Conservation (phyloP, 208 protist species). For the Acanthamoeba triangularis region DNA sequence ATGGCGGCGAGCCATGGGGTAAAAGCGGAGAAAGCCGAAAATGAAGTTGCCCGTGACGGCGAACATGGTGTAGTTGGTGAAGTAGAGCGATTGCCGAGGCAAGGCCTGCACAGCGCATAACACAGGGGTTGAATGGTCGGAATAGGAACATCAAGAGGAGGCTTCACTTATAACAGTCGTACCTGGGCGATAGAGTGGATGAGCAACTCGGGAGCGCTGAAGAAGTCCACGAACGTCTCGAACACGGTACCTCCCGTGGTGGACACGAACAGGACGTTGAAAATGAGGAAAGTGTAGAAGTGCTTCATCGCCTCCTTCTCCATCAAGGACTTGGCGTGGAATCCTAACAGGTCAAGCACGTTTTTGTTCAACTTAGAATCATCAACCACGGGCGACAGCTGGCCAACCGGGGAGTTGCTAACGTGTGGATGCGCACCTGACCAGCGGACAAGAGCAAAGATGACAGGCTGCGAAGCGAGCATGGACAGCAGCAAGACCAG, state of each 20-base stretch:
- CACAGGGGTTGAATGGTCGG: too few species aligned
- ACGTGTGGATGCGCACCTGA: not conserved
- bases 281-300: constrained; percentile 25
- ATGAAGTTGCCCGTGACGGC: constrained; percentile 50
- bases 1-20: constrained; percentile 12
- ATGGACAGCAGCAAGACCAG: constrained; percentile 19
- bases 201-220: not conserved
- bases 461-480: constrained; percentile 18
- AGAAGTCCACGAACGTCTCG: constrained; percentile 14
- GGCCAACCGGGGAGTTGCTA: too few species aligned
- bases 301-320: constrained; percentile 62
- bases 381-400: too few species aligned
- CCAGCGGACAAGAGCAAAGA: constrained; percentile 24
- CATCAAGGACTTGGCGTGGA: constrained; percentile 34
- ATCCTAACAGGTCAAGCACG: not conserved
- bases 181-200: constrained; percentile 31
- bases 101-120: not conserved
- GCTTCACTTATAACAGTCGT: not conserved
- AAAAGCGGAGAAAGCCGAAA: constrained; percentile 11
- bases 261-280: constrained; percentile 43
- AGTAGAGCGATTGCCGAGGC: constrained; percentile 42
- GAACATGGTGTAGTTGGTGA: constrained; percentile 58
- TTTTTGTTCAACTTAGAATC: not conserved
- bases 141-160: not conserved
- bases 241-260: constrained; percentile 43